These are phyloP conservation scores for Pseudogymnoascus sp. DNA, from an alignment of 2,329 filamentous ascomycete genomes.

Conservation along the genomic window DNA sequence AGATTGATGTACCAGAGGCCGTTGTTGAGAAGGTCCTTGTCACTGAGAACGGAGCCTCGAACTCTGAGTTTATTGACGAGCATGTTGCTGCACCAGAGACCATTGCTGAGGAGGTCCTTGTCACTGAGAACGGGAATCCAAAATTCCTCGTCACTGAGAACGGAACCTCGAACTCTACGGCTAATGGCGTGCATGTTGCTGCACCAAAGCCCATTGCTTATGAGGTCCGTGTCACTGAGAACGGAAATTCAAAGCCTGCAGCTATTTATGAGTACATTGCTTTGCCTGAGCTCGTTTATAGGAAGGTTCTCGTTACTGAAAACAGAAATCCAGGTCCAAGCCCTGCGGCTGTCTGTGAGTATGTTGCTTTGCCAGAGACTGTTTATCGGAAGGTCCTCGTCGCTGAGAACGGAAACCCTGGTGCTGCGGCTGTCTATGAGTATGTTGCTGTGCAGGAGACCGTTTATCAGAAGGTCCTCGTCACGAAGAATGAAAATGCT, in stretches of 20 bases:
- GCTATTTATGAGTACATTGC: not conserved
- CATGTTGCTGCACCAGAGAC: not conserved
- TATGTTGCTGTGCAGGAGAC: not conserved
- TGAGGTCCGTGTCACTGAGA: not conserved
- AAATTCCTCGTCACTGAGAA: not conserved
- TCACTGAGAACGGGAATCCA: not conserved
- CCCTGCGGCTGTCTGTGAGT: not conserved
- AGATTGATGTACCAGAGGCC: not conserved
- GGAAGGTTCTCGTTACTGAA: not conserved
- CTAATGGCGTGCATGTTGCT: not conserved
- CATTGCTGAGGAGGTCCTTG: not conserved
- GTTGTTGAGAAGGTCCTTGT: not conserved
- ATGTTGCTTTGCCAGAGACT: not conserved
- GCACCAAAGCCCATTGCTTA: not conserved
- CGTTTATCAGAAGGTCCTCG: not conserved
- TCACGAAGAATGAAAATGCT: not conserved
- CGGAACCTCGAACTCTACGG: not conserved
- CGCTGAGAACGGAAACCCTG: not conserved
- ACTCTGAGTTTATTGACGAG: not conserved
- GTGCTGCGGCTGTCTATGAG: not conserved
- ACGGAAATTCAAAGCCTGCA: not conserved
- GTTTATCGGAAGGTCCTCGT: not conserved
- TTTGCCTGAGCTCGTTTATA: not conserved
- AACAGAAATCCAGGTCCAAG: not conserved
- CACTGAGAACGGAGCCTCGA: not conserved